Evolutionary conservation across 192 early-diverging fungal genomes (phyloP), one percentile per base, ranked within the genome.

Genomic region (Coemansia brasiliensis): DNA sequence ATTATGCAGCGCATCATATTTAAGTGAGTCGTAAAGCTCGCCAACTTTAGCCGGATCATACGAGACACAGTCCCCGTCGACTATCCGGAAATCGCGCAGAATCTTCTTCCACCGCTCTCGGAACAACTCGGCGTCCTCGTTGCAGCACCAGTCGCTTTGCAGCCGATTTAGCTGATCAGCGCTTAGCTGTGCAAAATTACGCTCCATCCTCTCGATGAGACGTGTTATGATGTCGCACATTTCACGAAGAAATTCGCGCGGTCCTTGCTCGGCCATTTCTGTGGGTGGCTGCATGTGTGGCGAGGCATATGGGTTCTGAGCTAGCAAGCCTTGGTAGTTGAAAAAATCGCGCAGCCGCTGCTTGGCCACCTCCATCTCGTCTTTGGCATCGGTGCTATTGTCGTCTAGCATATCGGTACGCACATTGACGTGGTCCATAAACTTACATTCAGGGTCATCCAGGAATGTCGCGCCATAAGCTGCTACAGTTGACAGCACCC

Each of bases 1-100:
- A 65, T 98, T 98, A 64, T 98, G 96, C 41, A 98, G 67, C n/a
- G 95, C 87, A 59, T 98, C 96, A 59, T 94, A 96, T 63, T 98
- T 98, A 18, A 96, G 72, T 27, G 94, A 94, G 64, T 98, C 96
- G 62, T 96, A 96, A 5, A 98, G 79, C 61, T 95, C 92, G 12
- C 92, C 92, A 5, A 93, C 86, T 64, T 94, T 94, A 27, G 91
- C 90, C 0, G 94, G 91, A 55, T 90, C 88, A 63, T 84, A 87
- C 81, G 80, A 18, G 58, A 74, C 57, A 65, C 60, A 2, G 15
- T 56, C 54, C 10, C 55, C 24, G 7, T 67, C 61, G 42, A 59
- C 55, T 2, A 59, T 79, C 80, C 59, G 80, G 71, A 96, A 95
- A 52, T 94, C 91, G n/a, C 78, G 74, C 61, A 98, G 91, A 22